phyloP scores from a whole-genome alignment of 2,329 filamentous ascomycete genomes.

The Cryphonectria japonica region DNA sequence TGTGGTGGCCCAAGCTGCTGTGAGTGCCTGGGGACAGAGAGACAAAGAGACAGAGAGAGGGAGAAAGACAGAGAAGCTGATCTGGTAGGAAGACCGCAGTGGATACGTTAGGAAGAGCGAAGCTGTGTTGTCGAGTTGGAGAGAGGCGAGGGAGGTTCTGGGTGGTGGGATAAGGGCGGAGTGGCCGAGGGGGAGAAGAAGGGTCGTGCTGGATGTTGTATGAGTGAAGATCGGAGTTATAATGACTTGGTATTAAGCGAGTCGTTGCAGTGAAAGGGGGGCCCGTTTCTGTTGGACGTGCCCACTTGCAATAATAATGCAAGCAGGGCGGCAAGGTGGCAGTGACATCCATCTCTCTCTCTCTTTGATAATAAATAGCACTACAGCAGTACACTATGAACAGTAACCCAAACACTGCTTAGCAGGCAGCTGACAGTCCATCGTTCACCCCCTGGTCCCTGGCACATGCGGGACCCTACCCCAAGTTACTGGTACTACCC shows the following conservation, averaged over 20 bases:
- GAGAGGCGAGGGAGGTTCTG: conserved; percentile 6
- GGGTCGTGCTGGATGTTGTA: neutral
- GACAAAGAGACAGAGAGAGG: neutral
- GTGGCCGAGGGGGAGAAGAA: conserved; percentile 10
- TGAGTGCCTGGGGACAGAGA: neutral
- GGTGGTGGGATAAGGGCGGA: conserved; percentile 13
- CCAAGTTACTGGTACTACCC: neutral
- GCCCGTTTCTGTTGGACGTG: conserved; percentile 1
- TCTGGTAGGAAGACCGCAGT: neutral
- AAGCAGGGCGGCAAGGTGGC: neutral
- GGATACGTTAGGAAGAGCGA: neutral
- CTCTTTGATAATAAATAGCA: no score
- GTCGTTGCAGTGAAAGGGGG: conserved; percentile 10
- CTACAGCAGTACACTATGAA: no score
- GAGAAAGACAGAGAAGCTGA: neutral
- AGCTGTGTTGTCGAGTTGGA: neutral
- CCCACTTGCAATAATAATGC: conserved; percentile 4
- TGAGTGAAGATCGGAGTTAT: conserved; percentile 3
- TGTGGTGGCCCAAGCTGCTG: conserved; percentile 7
- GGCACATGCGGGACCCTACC: neutral
- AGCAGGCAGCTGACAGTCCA: neutral
- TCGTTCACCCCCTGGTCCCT: neutral
- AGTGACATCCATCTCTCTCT: neutral
- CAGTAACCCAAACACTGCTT: neutral
- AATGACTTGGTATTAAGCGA: conserved; percentile 10